Evolutionary conservation across 2,329 filamentous ascomycete species (phyloP).

Genomic region (Cordyceps farinosa): DNA sequence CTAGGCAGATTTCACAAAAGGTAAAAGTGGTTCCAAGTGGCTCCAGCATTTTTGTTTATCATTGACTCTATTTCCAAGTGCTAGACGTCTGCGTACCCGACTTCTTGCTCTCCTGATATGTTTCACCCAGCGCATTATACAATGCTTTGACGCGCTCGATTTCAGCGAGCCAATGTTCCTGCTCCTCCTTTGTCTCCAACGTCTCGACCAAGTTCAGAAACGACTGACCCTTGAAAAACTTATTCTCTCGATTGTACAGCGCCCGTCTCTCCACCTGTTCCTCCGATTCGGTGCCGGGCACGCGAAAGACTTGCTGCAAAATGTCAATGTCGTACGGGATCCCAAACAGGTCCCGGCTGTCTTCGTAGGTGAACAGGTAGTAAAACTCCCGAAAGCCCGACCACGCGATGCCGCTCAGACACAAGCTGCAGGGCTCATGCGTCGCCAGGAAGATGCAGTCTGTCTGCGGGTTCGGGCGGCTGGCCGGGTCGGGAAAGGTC

Average conservation of each 20-base stretch:
- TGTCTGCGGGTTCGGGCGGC: constrained; percentile 36
- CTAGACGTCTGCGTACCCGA: constrained; percentile 42
- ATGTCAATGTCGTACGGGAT: constrained; percentile 59
- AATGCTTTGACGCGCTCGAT: constrained; percentile 46
- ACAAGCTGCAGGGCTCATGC: constrained; percentile 57
- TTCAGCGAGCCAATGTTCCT: constrained; percentile 35
- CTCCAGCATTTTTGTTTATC: no score
- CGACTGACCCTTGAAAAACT: constrained; percentile 49
- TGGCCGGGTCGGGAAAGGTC: constrained; percentile 30
- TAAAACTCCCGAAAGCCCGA: constrained; percentile 54
- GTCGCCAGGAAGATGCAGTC: constrained; percentile 58
- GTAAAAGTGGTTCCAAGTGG: no score
- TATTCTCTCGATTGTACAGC: constrained; percentile 54
- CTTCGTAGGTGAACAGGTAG: constrained; percentile 57
- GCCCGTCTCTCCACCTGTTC: constrained; percentile 36
- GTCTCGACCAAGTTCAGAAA: constrained; percentile 38
- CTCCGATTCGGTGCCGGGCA: constrained; percentile 39
- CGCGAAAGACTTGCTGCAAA: constrained; percentile 52
- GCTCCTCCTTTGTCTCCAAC: constrained; percentile 35
- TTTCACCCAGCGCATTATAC: constrained; percentile 44
- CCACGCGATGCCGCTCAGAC: constrained; percentile 56
- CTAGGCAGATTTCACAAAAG: background rate
- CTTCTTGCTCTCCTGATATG: constrained; percentile 47
- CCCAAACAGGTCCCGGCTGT: constrained; percentile 52
- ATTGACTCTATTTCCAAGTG: constrained; percentile 41